Evolutionary conservation across 306 rosid genomes (phyloP).

Genomic region (Cicer arietinum): DNA sequence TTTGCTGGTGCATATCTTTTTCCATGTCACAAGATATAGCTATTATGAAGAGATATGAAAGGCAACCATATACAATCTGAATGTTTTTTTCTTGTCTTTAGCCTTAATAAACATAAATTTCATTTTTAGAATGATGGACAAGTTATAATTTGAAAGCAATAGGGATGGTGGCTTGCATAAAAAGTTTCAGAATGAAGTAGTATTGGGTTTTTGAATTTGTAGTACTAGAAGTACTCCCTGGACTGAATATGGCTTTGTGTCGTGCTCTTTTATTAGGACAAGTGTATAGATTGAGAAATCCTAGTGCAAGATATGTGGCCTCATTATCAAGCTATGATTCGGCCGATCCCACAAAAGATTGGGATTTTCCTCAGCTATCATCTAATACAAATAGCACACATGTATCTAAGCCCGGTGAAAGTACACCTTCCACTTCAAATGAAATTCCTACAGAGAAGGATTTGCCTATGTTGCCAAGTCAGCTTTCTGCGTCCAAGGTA

Average conservation of each 20-base stretch:
- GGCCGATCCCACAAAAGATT: conserved; percentile 80
- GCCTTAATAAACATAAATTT: conserved; percentile 15
- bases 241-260: conserved; percentile 34
- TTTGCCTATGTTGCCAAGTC: conserved; percentile 43
- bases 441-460: conserved; percentile 44
- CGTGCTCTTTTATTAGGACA: conserved; percentile 62
- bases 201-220: conserved; percentile 18
- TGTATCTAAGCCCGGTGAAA: conserved; percentile 41
- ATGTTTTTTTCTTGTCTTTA: not conserved
- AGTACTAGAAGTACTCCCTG: conserved; percentile 18
- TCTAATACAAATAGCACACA: conserved; percentile 37
- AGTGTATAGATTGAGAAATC: conserved; percentile 74
- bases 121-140: conserved; percentile 25
- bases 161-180: conserved; percentile 22
- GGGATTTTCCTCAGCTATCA: conserved; percentile 81
- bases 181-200: conserved; percentile 9
- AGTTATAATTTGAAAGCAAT: conserved; percentile 27
- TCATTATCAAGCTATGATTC: conserved; percentile 74
- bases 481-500: conserved; percentile 58
- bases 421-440: conserved; percentile 45
- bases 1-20: conserved; percentile 9
- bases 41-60: conserved; percentile 22
- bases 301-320: conserved; percentile 69
- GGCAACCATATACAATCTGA: conserved; percentile 5
- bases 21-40: not conserved